Percentiles rank a stretch among this genome's conserved stretches.
phyloP scores from a whole-genome alignment of 2,329 filamentous ascomycete genomes.

The Hirsutella minnesotensis region DNA sequence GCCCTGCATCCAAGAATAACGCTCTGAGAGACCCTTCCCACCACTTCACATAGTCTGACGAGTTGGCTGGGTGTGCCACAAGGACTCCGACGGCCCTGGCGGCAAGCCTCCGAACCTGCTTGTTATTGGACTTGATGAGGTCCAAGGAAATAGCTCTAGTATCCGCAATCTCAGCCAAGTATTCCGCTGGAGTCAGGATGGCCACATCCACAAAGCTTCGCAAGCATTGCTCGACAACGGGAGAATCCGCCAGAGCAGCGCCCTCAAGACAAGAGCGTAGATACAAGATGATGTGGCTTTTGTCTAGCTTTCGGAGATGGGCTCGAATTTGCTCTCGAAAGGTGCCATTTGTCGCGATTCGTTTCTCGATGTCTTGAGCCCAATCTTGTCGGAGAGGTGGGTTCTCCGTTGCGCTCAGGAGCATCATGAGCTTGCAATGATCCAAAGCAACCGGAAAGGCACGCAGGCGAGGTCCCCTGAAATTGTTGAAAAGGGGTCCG shows the following conservation, averaged over 20 bases:
- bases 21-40: constrained; percentile 20
- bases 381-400: constrained; percentile 65
- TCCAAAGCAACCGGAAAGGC: constrained; percentile 58
- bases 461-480: constrained; percentile 30
- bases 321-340: constrained; percentile 46
- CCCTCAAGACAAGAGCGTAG: constrained; percentile 46
- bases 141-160: constrained; percentile 41
- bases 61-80: constrained; percentile 47
- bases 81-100: constrained; percentile 68
- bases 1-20: constrained; percentile 32
- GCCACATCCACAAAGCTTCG: constrained; percentile 42
- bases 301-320: constrained; percentile 34
- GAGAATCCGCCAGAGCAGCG: constrained; percentile 31
- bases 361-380: constrained; percentile 66
- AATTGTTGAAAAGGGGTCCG: constrained; percentile 29
- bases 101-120: constrained; percentile 51
- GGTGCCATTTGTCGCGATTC: constrained; percentile 57
- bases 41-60: constrained; percentile 17
- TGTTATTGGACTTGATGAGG: constrained; percentile 59
- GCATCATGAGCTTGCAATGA: constrained; percentile 48
- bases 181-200: constrained; percentile 35
- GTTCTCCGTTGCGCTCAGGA: constrained; percentile 35
- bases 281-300: constrained; percentile 27
- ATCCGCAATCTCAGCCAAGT: constrained; percentile 35
- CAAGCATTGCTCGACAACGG: constrained; percentile 34